A percentile compares a stretch with the other conserved stretches of the same genome.
phyloP scores from a whole-genome alignment of 2,329 filamentous ascomycete species.

The Claviceps digitariae region DNA sequence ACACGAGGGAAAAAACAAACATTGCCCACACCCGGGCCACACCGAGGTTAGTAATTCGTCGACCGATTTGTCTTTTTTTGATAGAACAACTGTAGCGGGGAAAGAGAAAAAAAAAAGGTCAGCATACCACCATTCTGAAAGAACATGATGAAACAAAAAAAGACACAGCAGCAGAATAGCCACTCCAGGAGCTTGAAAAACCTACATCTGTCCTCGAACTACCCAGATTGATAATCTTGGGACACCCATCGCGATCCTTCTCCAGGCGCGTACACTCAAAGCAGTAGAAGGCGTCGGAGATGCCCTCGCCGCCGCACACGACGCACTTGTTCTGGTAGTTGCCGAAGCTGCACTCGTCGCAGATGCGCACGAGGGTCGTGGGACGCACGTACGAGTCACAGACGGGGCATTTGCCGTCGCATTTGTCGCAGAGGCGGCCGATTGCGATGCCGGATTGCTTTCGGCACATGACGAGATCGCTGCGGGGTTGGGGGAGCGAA shows the following conservation, averaged over 20 bases:
- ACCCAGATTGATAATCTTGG: slow-evolving; percentile 97
- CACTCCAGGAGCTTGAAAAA: slow-evolving; percentile 8
- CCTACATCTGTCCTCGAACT: slow-evolving; percentile 85
- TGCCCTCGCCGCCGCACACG: slow-evolving; percentile 94
- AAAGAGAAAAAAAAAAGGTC: slow-evolving; percentile 4
- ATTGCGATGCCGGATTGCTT: slow-evolving; percentile 97
- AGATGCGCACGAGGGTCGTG: slow-evolving; percentile 93
- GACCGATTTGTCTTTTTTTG: slow-evolving; percentile 54
- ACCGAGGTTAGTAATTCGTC: slow-evolving; percentile 36
- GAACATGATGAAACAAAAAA: background rate
- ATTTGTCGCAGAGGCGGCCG: slow-evolving; percentile 98
- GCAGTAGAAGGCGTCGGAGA: slow-evolving; percentile 97
- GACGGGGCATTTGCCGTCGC: slow-evolving; percentile 97
- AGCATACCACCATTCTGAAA: background rate
- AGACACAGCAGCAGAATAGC: background rate
- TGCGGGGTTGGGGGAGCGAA: too few relatives aligned
- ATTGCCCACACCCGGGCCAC: slow-evolving; percentile 35
- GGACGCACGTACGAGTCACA: slow-evolving; percentile 98
- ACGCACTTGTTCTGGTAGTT: slow-evolving; percentile 99
- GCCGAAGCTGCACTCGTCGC: slow-evolving; percentile 97
- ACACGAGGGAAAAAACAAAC: background rate
- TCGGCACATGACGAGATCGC: slow-evolving; percentile 98
- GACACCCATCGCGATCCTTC: slow-evolving; percentile 94
- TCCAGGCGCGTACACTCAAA: slow-evolving; percentile 96
- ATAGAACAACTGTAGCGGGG: slow-evolving; percentile 38